Evolutionary conservation across 2,329 filamentous ascomycete species (phyloP), one percentile per base, ranked within the genome.

Genomic region (Aschersonia sp.): DNA sequence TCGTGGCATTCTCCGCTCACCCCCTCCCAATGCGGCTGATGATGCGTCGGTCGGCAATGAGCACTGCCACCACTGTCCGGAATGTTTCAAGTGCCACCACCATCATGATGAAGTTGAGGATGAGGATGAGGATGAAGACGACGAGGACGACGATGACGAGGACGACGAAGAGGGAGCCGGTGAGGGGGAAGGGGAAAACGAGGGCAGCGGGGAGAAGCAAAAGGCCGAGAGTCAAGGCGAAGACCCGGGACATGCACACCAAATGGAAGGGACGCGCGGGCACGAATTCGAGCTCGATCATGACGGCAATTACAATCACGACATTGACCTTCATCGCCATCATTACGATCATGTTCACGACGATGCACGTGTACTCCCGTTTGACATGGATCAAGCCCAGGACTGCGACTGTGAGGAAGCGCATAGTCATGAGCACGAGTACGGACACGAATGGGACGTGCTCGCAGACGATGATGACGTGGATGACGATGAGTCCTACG

Each of bases 401-500:
- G 47, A 48, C 46, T 53, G 63, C 53, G 59, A 68, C 30, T 51
- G 55, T 42, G 55, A 60, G 11, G 54, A 59, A 32, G 54, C 61
- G 5, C 54, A 59, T 11, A 37, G 45, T 10, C 48, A 47, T 30
- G 40, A 47, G 22, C 51, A 58, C 22, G 43, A 45, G 7, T 31
- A 30, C 30, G 53, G 52, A 43, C 61, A 69, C 54, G 67, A 73
- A 45, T 70, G 72, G 30, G 70, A 76, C 29, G 74, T 76, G 30
- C 71, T 76, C 55, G 74, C 80, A 48, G 79, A 83, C 29, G 74
- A 77, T n/a, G 81, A 84, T 46, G 79, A 83, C 44, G 74, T 74
- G 11, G 78, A 82, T 47, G 84, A 88, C 51, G 83, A 88, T 56
- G 83, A 87, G 53, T 85, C 84, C n/a, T 84, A 84, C 54, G 81